phyloP scores from a whole-genome alignment of 768 basidiomycete species.

The Trametes meyenii region DNA sequence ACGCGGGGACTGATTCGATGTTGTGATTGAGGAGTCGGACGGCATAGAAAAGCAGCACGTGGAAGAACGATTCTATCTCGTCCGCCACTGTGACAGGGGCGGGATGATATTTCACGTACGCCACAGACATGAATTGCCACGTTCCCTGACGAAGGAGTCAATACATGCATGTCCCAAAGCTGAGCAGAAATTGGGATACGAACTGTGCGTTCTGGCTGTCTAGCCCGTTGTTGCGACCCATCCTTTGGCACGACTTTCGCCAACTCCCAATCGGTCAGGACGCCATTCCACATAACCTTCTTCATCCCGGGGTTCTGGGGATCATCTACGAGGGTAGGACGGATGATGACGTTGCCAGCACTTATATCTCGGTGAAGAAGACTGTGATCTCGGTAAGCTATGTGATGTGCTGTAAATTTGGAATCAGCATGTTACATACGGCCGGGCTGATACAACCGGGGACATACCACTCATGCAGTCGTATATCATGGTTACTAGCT shows the following conservation, averaged over 20 bases:
- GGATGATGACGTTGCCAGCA: slow-evolving; percentile 6
- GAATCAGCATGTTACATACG: background rate
- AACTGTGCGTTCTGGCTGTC: slow-evolving; percentile 7
- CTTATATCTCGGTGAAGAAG: slow-evolving; percentile 12
- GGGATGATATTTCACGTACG: background rate
- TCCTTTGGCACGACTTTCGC: background rate
- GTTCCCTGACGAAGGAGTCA: slow-evolving; percentile 3
- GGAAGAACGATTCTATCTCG: slow-evolving; percentile 1
- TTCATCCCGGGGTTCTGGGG: background rate
- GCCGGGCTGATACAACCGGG: background rate
- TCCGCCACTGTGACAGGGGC: background rate
- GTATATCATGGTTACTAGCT: background rate
- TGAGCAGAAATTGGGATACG: background rate
- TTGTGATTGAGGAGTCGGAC: background rate
- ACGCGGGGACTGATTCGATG: background rate
- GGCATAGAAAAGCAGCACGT: background rate
- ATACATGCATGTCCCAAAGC: no score
- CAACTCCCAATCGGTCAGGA: slow-evolving; percentile 12
- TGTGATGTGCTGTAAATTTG: background rate
- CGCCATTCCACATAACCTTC: background rate
- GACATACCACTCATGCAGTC: slow-evolving; percentile 4
- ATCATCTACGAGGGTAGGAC: background rate
- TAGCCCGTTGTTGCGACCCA: background rate
- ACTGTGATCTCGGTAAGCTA: background rate
- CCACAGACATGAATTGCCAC: slow-evolving; percentile 9